Conservation (phyloP, 2,329 filamentous ascomycete species). For the Fusarium globosum region DNA sequence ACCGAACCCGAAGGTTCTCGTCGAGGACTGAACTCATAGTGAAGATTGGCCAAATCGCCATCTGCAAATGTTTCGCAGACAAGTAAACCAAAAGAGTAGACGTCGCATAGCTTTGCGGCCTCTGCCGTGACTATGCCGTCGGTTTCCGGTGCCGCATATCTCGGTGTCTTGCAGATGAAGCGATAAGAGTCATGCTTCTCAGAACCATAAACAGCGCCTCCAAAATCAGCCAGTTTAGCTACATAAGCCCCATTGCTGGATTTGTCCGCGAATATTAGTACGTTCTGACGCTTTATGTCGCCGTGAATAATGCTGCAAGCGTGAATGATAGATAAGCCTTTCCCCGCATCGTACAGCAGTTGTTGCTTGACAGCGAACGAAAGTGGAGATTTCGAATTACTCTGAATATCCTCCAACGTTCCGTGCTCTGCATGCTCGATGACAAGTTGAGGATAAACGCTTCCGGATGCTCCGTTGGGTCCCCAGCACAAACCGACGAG, state of each 20-base stretch:
- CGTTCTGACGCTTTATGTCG: background rate
- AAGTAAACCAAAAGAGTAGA: background rate
- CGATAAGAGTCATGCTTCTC: constrained; percentile 7
- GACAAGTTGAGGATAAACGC: background rate
- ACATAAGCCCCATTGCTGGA: background rate
- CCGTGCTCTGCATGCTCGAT: background rate
- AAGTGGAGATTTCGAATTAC: background rate
- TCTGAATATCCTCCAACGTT: background rate
- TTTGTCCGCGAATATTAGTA: background rate
- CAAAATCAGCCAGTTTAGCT: background rate
- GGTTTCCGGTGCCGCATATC: background rate
- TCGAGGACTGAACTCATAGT: background rate
- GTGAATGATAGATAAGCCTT: background rate
- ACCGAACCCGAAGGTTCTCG: background rate
- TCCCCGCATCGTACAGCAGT: background rate
- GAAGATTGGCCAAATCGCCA: background rate
- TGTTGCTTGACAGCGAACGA: background rate
- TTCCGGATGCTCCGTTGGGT: background rate
- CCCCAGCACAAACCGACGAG: background rate
- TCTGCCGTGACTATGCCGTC: background rate
- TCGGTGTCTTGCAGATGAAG: constrained; percentile 1
- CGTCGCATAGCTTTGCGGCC: background rate
- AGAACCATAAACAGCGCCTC: background rate
- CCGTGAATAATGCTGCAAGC: background rate
- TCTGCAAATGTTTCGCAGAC: background rate